Evolutionary conservation across 768 basidiomycete genomes (phyloP).

Genomic region (Suillus cothurnatus): DNA sequence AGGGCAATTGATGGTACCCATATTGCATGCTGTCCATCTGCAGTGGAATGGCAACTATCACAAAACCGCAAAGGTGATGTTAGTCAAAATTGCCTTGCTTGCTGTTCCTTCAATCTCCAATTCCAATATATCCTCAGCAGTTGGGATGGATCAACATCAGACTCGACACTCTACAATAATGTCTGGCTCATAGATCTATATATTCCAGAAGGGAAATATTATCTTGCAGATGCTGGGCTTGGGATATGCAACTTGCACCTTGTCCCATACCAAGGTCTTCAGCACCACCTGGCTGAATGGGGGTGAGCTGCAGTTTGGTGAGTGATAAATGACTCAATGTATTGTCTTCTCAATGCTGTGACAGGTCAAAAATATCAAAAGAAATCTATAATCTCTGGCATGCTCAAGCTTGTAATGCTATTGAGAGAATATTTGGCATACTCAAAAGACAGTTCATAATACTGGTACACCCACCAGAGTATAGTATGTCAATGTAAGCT

Average conservation of each 20-base stretch:
- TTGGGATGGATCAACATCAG: constrained; percentile 18
- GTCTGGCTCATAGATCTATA: constrained; percentile 6
- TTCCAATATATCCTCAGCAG: constrained; percentile 19
- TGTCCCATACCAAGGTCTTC: constrained; percentile 38
- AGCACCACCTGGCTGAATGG: constrained; percentile 35
- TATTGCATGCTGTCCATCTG: constrained; percentile 23
- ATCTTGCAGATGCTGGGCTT: constrained; percentile 22
- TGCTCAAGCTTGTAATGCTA: too few relatives aligned
- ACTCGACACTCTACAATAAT: constrained; percentile 13
- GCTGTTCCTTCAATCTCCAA: constrained; percentile 16
- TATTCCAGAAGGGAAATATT: constrained; percentile 15
- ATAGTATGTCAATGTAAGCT: too few relatives aligned
- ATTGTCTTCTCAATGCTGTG: too few relatives aligned
- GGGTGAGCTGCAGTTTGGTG: constrained; percentile 32
- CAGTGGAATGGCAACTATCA: constrained; percentile 14
- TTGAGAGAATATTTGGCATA: too few relatives aligned
- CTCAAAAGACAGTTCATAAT: too few relatives aligned
- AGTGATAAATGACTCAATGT: too few relatives aligned
- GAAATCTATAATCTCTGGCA: too few relatives aligned
- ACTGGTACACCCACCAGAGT: too few relatives aligned
- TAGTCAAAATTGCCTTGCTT: constrained; percentile 26
- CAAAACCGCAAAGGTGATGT: constrained; percentile 28
- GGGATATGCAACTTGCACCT: constrained; percentile 29
- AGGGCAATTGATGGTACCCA: constrained; percentile 40
- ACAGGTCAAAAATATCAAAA: too few relatives aligned